A percentile compares a stretch with the other conserved stretches of the same genome.
Evolutionary conservation across 2,329 filamentous ascomycete species (phyloP).

Genomic region (Talaromyces albobiverticillius): DNA sequence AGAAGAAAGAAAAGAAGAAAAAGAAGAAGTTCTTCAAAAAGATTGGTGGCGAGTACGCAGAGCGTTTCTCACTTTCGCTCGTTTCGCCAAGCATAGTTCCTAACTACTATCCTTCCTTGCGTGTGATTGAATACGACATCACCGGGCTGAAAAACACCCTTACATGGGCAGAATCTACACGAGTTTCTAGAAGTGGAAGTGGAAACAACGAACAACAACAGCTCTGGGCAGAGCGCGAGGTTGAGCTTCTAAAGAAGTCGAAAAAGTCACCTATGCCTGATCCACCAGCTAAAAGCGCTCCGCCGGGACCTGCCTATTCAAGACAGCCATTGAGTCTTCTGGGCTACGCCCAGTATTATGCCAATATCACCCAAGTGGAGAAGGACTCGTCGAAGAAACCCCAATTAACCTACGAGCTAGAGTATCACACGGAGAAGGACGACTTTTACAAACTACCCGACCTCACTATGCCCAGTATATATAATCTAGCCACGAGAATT

Average conservation of each 20-base stretch:
- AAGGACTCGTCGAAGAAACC: conserved; percentile 52
- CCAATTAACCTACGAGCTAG: conserved; percentile 73
- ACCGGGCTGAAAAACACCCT: conserved; percentile 64
- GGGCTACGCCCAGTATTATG: conserved; percentile 86
- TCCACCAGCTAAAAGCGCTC: conserved; percentile 67
- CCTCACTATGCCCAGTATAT: conserved; percentile 76
- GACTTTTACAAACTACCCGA: conserved; percentile 72
- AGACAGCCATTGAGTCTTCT: conserved; percentile 75
- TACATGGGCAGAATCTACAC: conserved; percentile 27
- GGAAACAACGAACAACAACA: background rate
- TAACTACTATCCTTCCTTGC: conserved; percentile 83
- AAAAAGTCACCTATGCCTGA: conserved; percentile 63
- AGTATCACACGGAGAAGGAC: conserved; percentile 83
- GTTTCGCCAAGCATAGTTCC: conserved; percentile 87
- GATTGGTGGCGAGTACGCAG: conserved; percentile 76
- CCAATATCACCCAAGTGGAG: conserved; percentile 89
- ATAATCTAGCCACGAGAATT: conserved; percentile 77
- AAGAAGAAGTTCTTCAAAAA: conserved; percentile 58
- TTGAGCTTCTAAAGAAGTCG: conserved; percentile 20
- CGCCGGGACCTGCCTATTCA: conserved; percentile 86
- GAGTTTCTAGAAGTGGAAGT: background rate
- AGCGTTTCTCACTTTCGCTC: conserved; percentile 78
- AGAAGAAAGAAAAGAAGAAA: conserved; percentile 8
- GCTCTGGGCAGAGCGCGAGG: conserved; percentile 11
- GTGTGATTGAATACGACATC: conserved; percentile 94